phyloP scores from a whole-genome alignment of 768 basidiomycete genomes.

The Lentinus brumalis region DNA sequence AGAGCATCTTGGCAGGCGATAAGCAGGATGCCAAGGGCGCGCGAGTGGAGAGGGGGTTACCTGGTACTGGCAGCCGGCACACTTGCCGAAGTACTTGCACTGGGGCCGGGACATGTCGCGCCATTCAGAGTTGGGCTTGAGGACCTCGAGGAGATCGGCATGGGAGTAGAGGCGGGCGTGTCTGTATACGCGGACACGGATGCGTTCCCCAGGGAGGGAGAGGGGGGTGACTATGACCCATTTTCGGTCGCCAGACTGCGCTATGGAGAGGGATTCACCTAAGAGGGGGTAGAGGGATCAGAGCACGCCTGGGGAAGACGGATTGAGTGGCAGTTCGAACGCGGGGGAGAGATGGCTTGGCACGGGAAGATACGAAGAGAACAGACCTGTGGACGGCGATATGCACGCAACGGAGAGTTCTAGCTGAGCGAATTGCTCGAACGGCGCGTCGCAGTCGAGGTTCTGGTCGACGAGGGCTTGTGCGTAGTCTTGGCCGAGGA shows the following conservation, averaged over 20 bases:
- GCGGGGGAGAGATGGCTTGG: background rate
- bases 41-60: slow-evolving; percentile 37
- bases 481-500: slow-evolving; percentile 65
- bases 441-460: slow-evolving; percentile 60
- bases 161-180: slow-evolving; percentile 71
- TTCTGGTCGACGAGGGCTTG: slow-evolving; percentile 50
- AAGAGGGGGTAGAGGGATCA: slow-evolving; percentile 1
- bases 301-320: background rate
- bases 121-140: slow-evolving; percentile 61
- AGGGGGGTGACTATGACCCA: slow-evolving; percentile 90
- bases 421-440: slow-evolving; percentile 54
- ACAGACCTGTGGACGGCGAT: slow-evolving; percentile 58
- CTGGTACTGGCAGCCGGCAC: slow-evolving; percentile 95
- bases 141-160: slow-evolving; percentile 71
- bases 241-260: slow-evolving; percentile 47
- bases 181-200: slow-evolving; percentile 72
- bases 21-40: background rate
- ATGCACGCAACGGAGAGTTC: slow-evolving; percentile 64
- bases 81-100: slow-evolving; percentile 88
- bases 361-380: background rate
- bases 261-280: slow-evolving; percentile 72
- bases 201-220: slow-evolving; percentile 78
- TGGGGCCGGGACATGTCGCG: slow-evolving; percentile 65
- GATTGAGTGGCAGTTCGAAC: background rate
- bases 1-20: slow-evolving; percentile 65